Evolutionary conservation across 2,329 filamentous ascomycete genomes (phyloP), one percentile per base, ranked within the genome.

Genomic region (Verticillium longisporum): DNA sequence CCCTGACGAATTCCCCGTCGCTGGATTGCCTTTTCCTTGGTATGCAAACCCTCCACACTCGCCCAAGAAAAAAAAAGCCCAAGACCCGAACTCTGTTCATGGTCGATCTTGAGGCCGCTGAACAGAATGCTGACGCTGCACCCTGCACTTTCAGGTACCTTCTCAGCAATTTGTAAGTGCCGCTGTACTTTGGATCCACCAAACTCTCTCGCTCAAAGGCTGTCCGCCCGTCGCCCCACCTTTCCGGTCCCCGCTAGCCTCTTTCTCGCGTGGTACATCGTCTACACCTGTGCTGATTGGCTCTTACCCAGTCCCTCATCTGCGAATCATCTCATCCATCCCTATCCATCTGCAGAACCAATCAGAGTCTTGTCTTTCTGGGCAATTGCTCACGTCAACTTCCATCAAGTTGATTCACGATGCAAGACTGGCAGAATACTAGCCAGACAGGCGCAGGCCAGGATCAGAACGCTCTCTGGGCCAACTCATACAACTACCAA

Each of bases 391-490:
- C 26, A 26, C 45, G 21, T 50, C 56, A 50, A 15, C 15, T n/a
- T 50, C 56, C 4, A 45, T 9, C 14, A 21, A 10, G 15, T 26
- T 34, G 26, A 50, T 41, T 34, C 32, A 60, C 41, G 6, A 65
- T 65, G 63, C 63, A 65, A 56, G 62, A 64, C 59, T 65, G 63
- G 63, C 63, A 65, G 38, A 58, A 60, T 58, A 65, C 59, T 54
- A 58, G 61, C 59, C 63, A 64, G 58, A 36, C 58, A 37, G 60
- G 57, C 37, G 57, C 63, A 60, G 41, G 60, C 18, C 63, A 65
- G 41, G 59, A 59, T 58, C 62, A 64, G 59, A 34, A 34, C 13
- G 60, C 62, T 38, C 55, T 65, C 21, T 65, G 63, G 63, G 37
- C 60, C 18, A 56, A 61, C 18, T 21, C 41, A 11, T 65, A 56